Base-by-base conservation (phyloP, 2,329 filamentous ascomycete genomes). In the Geosmithia putterillii region DNA sequence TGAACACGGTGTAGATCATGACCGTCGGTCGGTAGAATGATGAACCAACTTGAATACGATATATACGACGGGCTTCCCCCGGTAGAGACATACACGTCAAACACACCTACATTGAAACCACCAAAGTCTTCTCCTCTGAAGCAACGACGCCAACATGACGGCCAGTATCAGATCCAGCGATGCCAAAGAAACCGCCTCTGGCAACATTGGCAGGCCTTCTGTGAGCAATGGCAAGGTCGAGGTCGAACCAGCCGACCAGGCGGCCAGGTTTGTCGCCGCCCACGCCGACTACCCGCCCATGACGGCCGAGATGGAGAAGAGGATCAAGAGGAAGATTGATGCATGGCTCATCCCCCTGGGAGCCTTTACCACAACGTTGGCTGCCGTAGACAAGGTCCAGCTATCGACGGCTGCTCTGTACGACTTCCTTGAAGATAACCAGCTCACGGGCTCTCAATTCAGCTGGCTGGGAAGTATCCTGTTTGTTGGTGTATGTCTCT, bases 371-470 rank as follows among this genome's bases (percentile, higher is more conserved):
- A 8, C 28, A 32, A 8, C 8, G 28, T 18, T 43, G 41, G 41
- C 28, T 19, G 45, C 48, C 18, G 45, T 58, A 18, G 55, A 59
- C 49, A 59, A 60, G 42, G 54, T 58, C 41, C 54, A 55, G 10
- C 53, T 60, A 42, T 48, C 47, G 9, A 57, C 52, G 32, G 52
- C 44, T 17, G 56, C 44, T 18, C 52, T 53, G 34, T 56, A 52
- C 45, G 52, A 51, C 46, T 50, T 53, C 19, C 45, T 34, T 7
- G 28, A 48, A 15, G 50, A 50, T 38, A 49, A 49, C 34, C 38
- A 47, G 8, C 47, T 51, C 8, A 38, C 40, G 3, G 48, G 52
- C n/a, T 40, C 47, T n/a, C 36, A 52, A 21, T 52, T 45, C 32
- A 51, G 52, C 37, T 49, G 49, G 51, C 44, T 47, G 9, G 50